phyloP scores from a whole-genome alignment of 2,329 filamentous ascomycete species.

The Cercospora sp. region DNA sequence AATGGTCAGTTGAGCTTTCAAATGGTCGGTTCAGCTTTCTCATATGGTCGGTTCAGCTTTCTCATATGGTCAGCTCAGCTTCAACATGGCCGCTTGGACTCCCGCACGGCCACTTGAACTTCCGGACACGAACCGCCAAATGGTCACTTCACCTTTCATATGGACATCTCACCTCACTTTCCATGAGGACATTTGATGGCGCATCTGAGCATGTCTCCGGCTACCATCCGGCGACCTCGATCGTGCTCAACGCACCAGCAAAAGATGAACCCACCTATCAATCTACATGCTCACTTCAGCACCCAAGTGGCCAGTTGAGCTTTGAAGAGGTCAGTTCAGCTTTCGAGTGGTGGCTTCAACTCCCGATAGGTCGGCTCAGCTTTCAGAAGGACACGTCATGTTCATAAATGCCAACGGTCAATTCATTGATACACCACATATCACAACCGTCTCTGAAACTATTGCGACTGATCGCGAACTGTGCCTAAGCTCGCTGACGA shows the following conservation, averaged over 20 bases:
- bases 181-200: not conserved
- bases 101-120: no score
- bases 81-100: no score
- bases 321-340: not conserved
- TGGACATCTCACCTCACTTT: not conserved
- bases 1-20: not conserved
- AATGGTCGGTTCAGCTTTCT: not conserved
- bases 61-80: not conserved
- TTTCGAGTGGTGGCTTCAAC: not conserved
- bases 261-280: not conserved
- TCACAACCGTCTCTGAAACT: not conserved
- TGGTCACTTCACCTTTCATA: not conserved
- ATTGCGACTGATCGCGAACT: not conserved
- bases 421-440: not conserved
- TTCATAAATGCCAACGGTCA: not conserved
- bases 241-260: not conserved
- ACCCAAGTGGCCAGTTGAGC: not conserved
- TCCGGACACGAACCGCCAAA: no score
- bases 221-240: not conserved
- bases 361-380: not conserved
- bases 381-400: not conserved
- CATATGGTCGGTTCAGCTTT: no score
- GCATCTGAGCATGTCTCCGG: not conserved
- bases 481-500: no score
- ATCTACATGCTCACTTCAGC: not conserved